Evolutionary conservation across 805 yeast genomes (phyloP).

Genomic region (Torulaspora franciscae): DNA sequence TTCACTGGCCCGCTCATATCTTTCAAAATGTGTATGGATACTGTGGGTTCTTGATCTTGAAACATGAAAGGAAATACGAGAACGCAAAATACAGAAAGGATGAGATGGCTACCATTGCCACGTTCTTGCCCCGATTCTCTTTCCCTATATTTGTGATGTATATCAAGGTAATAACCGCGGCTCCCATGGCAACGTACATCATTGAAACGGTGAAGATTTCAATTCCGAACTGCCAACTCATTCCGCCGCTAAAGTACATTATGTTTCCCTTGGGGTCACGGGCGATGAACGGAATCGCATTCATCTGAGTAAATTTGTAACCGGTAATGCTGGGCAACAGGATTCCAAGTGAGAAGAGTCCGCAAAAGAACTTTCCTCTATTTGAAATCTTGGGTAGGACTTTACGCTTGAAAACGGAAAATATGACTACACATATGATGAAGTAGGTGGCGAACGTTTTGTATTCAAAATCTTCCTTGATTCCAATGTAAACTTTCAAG

Average conservation of each 20-base stretch:
- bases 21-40: constrained; percentile 25
- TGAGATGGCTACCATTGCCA: constrained; percentile 17
- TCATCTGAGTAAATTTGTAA: constrained; percentile 55
- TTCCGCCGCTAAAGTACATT: constrained; percentile 59
- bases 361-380: constrained; percentile 26
- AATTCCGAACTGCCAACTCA: constrained; percentile 63
- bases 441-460: constrained; percentile 45
- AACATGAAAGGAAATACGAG: constrained; percentile 27
- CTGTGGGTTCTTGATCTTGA: constrained; percentile 28
- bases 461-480: constrained; percentile 43
- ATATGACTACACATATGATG: constrained; percentile 40
- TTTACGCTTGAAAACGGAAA: constrained; percentile 47
- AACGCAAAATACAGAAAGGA: constrained; percentile 20
- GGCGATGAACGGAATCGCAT: constrained; percentile 59
- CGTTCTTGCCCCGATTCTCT: constrained; percentile 19
- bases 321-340: constrained; percentile 51
- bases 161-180: constrained; percentile 40
- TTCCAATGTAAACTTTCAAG: constrained; percentile 41
- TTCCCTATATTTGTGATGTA: constrained; percentile 32
- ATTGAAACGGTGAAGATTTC: constrained; percentile 53
- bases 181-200: constrained; percentile 47
- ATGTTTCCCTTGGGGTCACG: constrained; percentile 46
- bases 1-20: neutral
- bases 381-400: constrained; percentile 34
- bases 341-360: constrained; percentile 40